phyloP scores from a whole-genome alignment of 805 yeast species.

The Millerozyma acaciae region DNA sequence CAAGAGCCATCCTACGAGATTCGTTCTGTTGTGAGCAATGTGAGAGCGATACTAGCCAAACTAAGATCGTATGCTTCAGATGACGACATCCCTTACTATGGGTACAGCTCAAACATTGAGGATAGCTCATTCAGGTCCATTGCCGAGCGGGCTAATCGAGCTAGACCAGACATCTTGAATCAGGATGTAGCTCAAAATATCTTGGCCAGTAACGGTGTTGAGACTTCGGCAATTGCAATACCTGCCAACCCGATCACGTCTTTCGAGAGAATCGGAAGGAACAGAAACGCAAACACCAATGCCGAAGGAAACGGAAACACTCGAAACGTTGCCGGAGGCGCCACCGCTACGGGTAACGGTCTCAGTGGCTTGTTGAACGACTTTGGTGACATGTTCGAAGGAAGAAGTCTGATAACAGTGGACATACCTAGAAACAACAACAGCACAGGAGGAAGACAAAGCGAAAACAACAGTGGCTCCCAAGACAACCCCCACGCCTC shows the following conservation, averaged over 20 bases:
- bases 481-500: neutral
- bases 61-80: conserved; percentile 20
- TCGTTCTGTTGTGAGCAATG: conserved; percentile 18
- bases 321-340: neutral
- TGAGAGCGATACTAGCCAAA: conserved; percentile 22
- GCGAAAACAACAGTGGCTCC: no score
- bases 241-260: conserved; percentile 9
- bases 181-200: conserved; percentile 37
- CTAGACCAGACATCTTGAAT: conserved; percentile 33
- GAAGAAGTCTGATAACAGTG: conserved; percentile 5
- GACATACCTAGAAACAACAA: neutral
- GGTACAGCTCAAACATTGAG: conserved; percentile 22
- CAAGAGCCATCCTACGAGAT: conserved; percentile 23
- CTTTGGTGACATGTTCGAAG: conserved; percentile 20
- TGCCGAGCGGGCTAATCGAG: conserved; percentile 27
- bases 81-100: conserved; percentile 23
- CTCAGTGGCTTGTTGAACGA: conserved; percentile 16
- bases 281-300: neutral
- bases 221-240: conserved; percentile 16
- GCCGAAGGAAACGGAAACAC: neutral
- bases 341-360: conserved; percentile 1
- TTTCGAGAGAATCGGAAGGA: conserved; percentile 7
- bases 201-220: conserved; percentile 24
- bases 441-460: neutral
- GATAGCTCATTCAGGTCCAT: conserved; percentile 20